phyloP scores from a whole-genome alignment of 495 filamentous ascomycete genomes.

The Oleoguttula mirabilis region DNA sequence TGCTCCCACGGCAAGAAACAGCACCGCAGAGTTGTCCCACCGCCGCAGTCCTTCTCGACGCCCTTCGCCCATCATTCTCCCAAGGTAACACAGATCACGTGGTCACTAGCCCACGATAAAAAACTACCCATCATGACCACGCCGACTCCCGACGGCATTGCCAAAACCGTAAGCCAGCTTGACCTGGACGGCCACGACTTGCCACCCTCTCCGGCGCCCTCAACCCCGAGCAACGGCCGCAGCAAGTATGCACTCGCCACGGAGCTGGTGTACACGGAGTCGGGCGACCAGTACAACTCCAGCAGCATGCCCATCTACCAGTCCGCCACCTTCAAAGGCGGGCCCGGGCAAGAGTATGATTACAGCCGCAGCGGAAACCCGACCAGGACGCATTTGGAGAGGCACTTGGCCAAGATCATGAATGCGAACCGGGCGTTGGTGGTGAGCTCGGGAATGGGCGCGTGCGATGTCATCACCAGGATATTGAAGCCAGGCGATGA shows the following conservation, averaged over 20 bases:
- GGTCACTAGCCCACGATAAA: slow-evolving; percentile 11
- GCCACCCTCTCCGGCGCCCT: slow-evolving; percentile 88
- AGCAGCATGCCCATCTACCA: slow-evolving; percentile 95
- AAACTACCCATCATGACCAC: slow-evolving; percentile 14
- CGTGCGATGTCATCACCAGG: slow-evolving; percentile 92
- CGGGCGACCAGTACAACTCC: slow-evolving; percentile 89
- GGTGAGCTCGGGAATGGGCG: slow-evolving; percentile 93
- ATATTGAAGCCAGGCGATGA: slow-evolving; percentile 88
- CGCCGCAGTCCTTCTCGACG: too few relatives aligned
- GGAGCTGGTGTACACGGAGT: slow-evolving; percentile 89
- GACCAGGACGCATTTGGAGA: slow-evolving; percentile 88
- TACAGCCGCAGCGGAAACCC: slow-evolving; percentile 97
- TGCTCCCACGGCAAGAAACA: too few relatives aligned
- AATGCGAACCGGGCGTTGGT: slow-evolving; percentile 79
- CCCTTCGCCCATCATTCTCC: slow-evolving; percentile 3
- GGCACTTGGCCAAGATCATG: slow-evolving; percentile 98
- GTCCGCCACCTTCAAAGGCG: slow-evolving; percentile 94
- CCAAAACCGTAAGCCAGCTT: slow-evolving; percentile 60
- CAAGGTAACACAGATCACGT: not conserved
- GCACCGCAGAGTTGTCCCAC: too few relatives aligned
- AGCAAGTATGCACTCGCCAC: slow-evolving; percentile 90
- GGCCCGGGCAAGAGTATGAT: slow-evolving; percentile 82
- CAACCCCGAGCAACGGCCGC: slow-evolving; percentile 69
- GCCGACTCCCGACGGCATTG: slow-evolving; percentile 16
- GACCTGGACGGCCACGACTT: slow-evolving; percentile 84